These are phyloP conservation scores for Penicillium sp. DNA, from an alignment of 2,329 filamentous ascomycete species.

Conservation along the genomic window DNA sequence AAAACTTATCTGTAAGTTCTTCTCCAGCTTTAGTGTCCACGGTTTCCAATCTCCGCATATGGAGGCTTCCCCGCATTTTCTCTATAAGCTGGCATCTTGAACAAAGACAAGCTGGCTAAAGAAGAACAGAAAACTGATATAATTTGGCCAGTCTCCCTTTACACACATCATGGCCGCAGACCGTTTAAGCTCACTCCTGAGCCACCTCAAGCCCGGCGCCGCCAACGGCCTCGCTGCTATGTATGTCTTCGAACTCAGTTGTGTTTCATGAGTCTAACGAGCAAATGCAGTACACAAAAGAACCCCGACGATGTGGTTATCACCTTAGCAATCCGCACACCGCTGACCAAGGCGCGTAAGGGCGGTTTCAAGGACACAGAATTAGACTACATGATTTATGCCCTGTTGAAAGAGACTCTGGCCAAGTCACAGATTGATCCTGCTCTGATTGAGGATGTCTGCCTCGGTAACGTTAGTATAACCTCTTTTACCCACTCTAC, in stretches of 20 bases:
- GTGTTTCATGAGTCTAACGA: slow-evolving; percentile 15
- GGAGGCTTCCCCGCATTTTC: slow-evolving; percentile 23
- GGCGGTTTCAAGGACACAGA: slow-evolving; percentile 93
- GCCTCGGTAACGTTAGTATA: slow-evolving; percentile 76
- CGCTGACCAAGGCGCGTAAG: slow-evolving; percentile 83
- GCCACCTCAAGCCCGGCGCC: slow-evolving; percentile 70
- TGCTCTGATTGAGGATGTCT: slow-evolving; percentile 81
- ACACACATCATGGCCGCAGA: slow-evolving; percentile 68
- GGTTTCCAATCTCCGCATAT: not conserved
- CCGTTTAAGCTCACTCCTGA: slow-evolving; percentile 81
- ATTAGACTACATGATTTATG: slow-evolving; percentile 81
- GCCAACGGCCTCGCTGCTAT: slow-evolving; percentile 70
- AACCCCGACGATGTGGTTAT: slow-evolving; percentile 97
- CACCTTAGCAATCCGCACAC: slow-evolving; percentile 85
- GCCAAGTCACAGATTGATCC: slow-evolving; percentile 75
- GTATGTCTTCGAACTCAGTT: slow-evolving; percentile 53
- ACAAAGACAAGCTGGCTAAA: not conserved
- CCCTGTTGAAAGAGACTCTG: slow-evolving; percentile 73
- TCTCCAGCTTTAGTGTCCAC: not conserved
- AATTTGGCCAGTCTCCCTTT: not conserved
- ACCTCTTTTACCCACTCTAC: not conserved
- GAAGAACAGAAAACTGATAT: not conserved
- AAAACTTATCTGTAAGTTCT: slow-evolving; percentile 14
- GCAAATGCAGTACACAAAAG: slow-evolving; percentile 71
- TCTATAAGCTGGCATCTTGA: not conserved